Base-by-base conservation (phyloP, 2,329 filamentous ascomycete species). In the Didymella lethalis region DNA sequence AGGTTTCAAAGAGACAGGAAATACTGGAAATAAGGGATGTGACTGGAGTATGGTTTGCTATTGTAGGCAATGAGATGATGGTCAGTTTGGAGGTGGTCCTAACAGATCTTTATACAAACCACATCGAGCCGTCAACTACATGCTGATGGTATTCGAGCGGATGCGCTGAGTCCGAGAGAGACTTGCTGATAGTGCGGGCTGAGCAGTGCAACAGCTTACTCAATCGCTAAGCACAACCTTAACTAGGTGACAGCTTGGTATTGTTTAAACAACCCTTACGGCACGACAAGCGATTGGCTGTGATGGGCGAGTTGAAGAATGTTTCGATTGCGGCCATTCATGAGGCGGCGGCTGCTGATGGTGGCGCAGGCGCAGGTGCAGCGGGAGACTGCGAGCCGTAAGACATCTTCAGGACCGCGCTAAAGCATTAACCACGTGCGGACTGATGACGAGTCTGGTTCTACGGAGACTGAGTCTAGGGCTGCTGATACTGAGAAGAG, bases 61-160 rank as follows among this genome's bases (percentile, higher is more conserved):
- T 58, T 67, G 59, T 68, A 63, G 58, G 65, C 57, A 70, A 73
- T 51, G 66, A 68, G 71, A 73, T 71, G 64, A 54, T 61, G 48
- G 34, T 32, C 8, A 28, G 4, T n/a, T 34, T 23, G 28, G 7
- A 25, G 40, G 12, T 31, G 16, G 16, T 34, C 16, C 16, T 48
- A 48, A 25, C n/a, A 14, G n/a, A 31, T 66, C 66, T 69, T 75
- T 75, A 74, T 75, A 75, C 57, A 48, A 51, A 11, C 2, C 28
- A 12, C 25, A 12, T 32, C 18, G 38, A 38, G 43, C 32, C 47
- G 26, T 16, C 28, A 16, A 18, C 18, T 25, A 36, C 16, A 23
- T 49, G 43, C 40, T 49, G 49, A 41, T 50, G 26, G 16, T 36
- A 4, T 46, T 49, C 5, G 29, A 34, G 20, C 56, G 49, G 56